These are phyloP conservation scores for Teunomyces stri DNA, from an alignment of 805 yeast species.

Conservation along the genomic window DNA sequence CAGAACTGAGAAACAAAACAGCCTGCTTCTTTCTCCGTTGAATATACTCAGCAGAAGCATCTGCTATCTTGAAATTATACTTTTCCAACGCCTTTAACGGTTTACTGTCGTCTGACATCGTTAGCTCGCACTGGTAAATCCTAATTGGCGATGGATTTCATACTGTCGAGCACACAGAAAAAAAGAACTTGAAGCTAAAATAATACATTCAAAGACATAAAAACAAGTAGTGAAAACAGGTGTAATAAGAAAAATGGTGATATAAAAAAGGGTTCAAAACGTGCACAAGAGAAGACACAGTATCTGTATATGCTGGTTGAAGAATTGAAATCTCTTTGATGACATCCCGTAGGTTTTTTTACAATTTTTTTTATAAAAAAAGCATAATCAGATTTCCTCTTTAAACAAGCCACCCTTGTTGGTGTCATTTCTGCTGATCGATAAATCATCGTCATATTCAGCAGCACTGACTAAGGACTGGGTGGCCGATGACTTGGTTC, in stretches of 20 bases:
- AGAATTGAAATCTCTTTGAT: conserved; percentile 2
- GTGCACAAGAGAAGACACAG: background rate
- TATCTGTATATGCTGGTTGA: background rate
- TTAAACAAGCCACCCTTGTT: conserved; percentile 40
- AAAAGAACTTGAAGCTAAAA: background rate
- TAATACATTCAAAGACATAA: conserved; percentile 1
- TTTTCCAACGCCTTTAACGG: conserved; percentile 3
- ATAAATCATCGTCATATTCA: conserved; percentile 28
- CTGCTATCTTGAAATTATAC: conserved; percentile 24
- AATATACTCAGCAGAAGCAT: conserved; percentile 50
- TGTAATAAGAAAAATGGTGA: background rate
- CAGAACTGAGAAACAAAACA: conserved; percentile 68
- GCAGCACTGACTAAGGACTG: conserved; percentile 7
- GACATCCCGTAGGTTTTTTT: conserved; percentile 1
- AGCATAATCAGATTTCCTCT: conserved; percentile 33
- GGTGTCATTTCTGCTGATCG: conserved; percentile 21
- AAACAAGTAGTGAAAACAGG: conserved; percentile 6
- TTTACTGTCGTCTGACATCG: background rate
- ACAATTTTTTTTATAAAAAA: background rate
- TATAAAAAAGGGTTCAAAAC: background rate
- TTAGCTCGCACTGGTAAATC: background rate
- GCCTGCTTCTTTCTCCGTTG: conserved; percentile 68
- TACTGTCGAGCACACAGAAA: background rate
- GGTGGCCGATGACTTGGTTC: conserved; percentile 3
- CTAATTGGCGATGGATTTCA: background rate